Base-by-base conservation (phyloP, 495 filamentous ascomycete genomes). In the Tuber calosporum region DNA sequence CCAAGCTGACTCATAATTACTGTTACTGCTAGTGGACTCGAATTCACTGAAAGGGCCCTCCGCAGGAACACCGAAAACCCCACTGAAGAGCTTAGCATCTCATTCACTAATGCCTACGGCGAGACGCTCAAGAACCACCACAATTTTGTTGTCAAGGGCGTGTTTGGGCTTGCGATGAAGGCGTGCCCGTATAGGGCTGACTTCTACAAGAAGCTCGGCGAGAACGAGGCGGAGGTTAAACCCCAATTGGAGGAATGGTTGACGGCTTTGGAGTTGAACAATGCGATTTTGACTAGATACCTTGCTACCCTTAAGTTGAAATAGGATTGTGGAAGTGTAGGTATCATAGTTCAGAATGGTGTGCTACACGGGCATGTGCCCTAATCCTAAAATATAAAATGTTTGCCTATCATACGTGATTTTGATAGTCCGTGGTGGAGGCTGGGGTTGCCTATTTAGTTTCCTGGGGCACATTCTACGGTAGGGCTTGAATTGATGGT, bases 161-260 rank as follows among this genome's bases (percentile, higher is more conserved):
- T 97, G 78, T 97, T 97, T 86, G 90, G 86, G 77, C 89, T 92
- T 72, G 95, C 96, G 76, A 97, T 98, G 93, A 87, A 87, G 74
- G 93, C 93, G 13, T 93, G 91, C 78, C 95, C 96, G 3, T 96
- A 96, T 86, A 89, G 93, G 62, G 92, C 91, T 75, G 90, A 92
- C 80, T 98, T 98, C 81, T 97, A 97, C 81, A 81, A 79, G 68
- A 97, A 97, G 87, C 84, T 98, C 37, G 94, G 92, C 20, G 84
- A 84, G 9, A 88, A 94, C 79, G 79, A 87, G 77, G 84, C 80
- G 42, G 86, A 89, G 82, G 89, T 96, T 69, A 70, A 85, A 22
- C 81, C 81, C 36, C 86, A 90, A 78, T 77, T 97, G 80, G 82
- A 83, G 77, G 83, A 85, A 76, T 96, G 94, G 87, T 86, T 97